Evolutionary conservation across 441 rosid genomes (phyloP).

Genomic region (Rhodomyrtus psidioides): DNA sequence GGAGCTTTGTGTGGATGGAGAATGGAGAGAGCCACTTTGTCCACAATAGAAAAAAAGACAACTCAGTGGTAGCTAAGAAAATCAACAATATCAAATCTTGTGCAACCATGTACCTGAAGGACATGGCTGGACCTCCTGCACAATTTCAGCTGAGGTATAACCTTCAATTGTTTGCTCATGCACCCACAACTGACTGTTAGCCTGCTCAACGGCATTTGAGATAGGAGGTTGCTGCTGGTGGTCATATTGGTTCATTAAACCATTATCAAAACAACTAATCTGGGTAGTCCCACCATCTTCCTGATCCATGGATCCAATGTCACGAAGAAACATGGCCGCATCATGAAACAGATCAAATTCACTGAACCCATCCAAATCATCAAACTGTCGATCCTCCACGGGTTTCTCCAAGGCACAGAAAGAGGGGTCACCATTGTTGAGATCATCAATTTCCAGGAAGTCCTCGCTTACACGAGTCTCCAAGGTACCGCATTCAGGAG

Average conservation of each 20-base stretch:
- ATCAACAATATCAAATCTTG: background rate
- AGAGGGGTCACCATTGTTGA: constrained; percentile 30
- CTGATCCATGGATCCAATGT: constrained; percentile 35
- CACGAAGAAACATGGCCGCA: constrained; percentile 48
- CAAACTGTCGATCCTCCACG: constrained; percentile 20
- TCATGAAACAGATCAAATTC: constrained; percentile 58
- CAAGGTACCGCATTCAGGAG: constrained; percentile 11
- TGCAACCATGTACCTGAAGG: constrained; percentile 51
- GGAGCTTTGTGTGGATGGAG: constrained; percentile 41
- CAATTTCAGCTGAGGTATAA: constrained; percentile 16
- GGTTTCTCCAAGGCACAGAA: constrained; percentile 19
- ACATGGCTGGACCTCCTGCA: constrained; percentile 12
- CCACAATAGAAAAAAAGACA: constrained; percentile 16
- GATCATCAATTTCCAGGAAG: constrained; percentile 87
- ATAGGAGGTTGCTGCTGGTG: constrained; percentile 11
- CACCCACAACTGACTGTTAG: constrained; percentile 26
- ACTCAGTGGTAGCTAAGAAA: constrained; percentile 8
- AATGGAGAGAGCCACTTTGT: constrained; percentile 27
- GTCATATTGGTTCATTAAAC: constrained; percentile 15
- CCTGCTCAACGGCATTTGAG: constrained; percentile 19
- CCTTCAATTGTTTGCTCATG: constrained; percentile 24
- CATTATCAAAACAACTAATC: constrained; percentile 9
- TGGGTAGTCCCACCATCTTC: constrained; percentile 11
- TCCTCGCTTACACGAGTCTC: constrained; percentile 24
- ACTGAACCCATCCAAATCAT: constrained; percentile 29